Evolutionary conservation across 371 early-diverging fungal species (phyloP).

Genomic region (Haplosporangium sp.): DNA sequence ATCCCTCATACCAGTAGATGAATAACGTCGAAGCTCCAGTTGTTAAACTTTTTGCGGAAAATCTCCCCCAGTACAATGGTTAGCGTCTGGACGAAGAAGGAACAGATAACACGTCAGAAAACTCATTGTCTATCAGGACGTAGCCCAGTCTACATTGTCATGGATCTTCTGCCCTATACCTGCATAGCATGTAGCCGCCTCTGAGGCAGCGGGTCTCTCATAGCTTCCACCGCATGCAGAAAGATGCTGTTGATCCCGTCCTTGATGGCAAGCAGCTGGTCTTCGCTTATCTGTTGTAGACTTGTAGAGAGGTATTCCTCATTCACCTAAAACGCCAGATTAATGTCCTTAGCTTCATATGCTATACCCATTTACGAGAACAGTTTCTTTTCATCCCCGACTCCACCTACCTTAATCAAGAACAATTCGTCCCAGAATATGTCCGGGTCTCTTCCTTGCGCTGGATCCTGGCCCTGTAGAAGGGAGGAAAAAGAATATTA

Average conservation of each 20-base stretch:
- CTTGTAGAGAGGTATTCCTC: conserved; percentile 50
- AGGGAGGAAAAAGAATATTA: too few relatives aligned
- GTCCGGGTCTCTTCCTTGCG: conserved; percentile 50
- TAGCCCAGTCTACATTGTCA: not conserved
- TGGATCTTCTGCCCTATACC: conserved; percentile 9
- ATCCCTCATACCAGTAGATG: conserved; percentile 52
- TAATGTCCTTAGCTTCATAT: not conserved
- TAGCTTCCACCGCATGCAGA: conserved; percentile 43
- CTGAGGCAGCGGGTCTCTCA: conserved; percentile 47
- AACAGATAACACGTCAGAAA: not conserved
- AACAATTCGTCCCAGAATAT: conserved; percentile 65
- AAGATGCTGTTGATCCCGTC: conserved; percentile 58
- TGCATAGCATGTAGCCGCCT: conserved; percentile 51
- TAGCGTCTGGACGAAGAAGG: conserved; percentile 31
- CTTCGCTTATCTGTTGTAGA: conserved; percentile 57
- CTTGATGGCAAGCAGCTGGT: conserved; percentile 55
- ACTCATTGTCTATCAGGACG: conserved; percentile 5
- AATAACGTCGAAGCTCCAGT: conserved; percentile 66
- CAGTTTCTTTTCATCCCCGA: not conserved
- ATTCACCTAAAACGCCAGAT: conserved; percentile 54
- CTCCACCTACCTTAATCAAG: conserved; percentile 50
- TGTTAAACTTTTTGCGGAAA: conserved; percentile 62
- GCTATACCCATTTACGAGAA: too few relatives aligned
- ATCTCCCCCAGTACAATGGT: conserved; percentile 61
- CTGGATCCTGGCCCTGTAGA: conserved; percentile 58